A percentile compares a stretch with the other conserved stretches of the same genome.
Conservation (phyloP, 805 yeast species). For the Ogataea henricii region DNA sequence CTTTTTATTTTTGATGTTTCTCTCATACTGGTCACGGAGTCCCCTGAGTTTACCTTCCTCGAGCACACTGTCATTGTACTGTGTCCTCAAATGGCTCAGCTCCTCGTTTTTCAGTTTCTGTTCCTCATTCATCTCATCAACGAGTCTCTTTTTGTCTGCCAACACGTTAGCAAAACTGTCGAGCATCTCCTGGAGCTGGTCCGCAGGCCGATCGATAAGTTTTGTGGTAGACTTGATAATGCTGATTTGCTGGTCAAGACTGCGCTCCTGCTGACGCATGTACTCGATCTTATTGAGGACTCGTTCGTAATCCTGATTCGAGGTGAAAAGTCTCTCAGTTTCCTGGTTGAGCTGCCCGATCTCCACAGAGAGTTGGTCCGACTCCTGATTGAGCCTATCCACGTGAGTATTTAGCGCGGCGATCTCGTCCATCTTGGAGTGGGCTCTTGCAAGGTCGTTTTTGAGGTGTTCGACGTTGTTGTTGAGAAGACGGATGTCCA, state of each 20-base stretch:
- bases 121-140: slow-evolving; percentile 14
- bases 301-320: slow-evolving; percentile 81
- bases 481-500: slow-evolving; percentile 73
- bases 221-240: slow-evolving; percentile 52
- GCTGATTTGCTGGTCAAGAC: slow-evolving; percentile 51
- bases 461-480: slow-evolving; percentile 78
- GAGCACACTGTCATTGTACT: slow-evolving; percentile 42
- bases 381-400: slow-evolving; percentile 47
- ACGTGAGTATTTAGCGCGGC: slow-evolving; percentile 45
- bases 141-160: slow-evolving; percentile 26
- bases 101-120: slow-evolving; percentile 19
- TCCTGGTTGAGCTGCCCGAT: slow-evolving; percentile 57
- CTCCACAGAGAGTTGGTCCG: slow-evolving; percentile 48
- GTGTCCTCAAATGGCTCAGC: slow-evolving; percentile 30
- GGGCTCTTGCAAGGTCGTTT: slow-evolving; percentile 73
- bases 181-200: slow-evolving; percentile 41
- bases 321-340: slow-evolving; percentile 64
- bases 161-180: slow-evolving; percentile 42
- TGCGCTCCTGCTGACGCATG: slow-evolving; percentile 47
- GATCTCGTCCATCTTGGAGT: slow-evolving; percentile 52
- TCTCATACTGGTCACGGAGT: slow-evolving; percentile 26
- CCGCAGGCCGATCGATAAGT: slow-evolving; percentile 45
- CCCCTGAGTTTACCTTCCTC: slow-evolving; percentile 57
- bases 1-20: slow-evolving; percentile 19
- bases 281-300: slow-evolving; percentile 64